These are phyloP conservation scores for Lactifluus pinguis DNA, from an alignment of 768 basidiomycete species.

Conservation along the genomic window DNA sequence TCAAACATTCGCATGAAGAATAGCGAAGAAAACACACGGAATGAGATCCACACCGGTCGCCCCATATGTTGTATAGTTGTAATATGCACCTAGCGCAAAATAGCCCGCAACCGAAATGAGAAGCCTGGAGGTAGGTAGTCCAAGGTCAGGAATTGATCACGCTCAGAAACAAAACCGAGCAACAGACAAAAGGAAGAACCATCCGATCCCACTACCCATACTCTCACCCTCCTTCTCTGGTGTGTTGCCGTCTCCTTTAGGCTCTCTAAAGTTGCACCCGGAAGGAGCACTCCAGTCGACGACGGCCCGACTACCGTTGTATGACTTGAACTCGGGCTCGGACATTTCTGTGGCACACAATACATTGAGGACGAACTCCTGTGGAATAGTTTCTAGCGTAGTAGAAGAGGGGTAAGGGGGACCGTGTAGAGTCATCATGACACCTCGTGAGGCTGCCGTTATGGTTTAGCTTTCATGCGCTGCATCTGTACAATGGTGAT, in stretches of 20 bases:
- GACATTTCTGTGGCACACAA: constrained; percentile 36
- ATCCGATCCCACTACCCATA: constrained; percentile 71
- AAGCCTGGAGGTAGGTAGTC: constrained; percentile 31
- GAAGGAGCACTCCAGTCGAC: constrained; percentile 56
- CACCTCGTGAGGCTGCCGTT: constrained; percentile 39
- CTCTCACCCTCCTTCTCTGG: constrained; percentile 19
- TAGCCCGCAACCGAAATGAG: constrained; percentile 61
- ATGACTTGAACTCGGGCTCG: constrained; percentile 48
- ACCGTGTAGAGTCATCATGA: constrained; percentile 52
- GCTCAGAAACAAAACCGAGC: not conserved
- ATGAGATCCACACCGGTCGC: constrained; percentile 75
- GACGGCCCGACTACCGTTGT: constrained; percentile 44
- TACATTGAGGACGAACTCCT: constrained; percentile 53
- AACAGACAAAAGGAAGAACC: constrained; percentile 79
- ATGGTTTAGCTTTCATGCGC: not conserved
- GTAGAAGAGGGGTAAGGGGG: constrained; percentile 47
- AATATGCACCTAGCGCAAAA: constrained; percentile 72
- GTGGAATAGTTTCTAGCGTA: constrained; percentile 36
- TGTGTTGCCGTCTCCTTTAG: constrained; percentile 23
- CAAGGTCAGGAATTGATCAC: not conserved
- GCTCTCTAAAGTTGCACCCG: constrained; percentile 41
- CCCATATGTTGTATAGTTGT: constrained; percentile 84
- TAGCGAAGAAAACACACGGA: constrained; percentile 47
- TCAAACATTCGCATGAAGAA: constrained; percentile 1
- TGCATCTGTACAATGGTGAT: constrained; percentile 1